Conservation (phyloP, 345 rosid genomes). For the Passiflora organensis region DNA sequence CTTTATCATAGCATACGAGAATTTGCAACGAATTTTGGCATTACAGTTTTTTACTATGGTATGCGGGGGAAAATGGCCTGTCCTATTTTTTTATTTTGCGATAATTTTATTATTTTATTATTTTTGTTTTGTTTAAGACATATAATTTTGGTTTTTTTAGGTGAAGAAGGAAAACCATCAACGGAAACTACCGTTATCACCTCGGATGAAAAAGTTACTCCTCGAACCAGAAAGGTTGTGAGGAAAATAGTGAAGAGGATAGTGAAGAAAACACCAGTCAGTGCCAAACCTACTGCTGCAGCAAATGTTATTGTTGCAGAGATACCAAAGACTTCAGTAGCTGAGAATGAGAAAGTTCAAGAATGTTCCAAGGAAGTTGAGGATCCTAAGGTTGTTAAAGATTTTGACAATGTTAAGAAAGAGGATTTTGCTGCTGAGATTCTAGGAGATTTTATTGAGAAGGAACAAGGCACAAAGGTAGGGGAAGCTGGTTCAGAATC, state of each 20-base stretch:
- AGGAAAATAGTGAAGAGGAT: conserved; percentile 21
- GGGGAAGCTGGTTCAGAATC: conserved; percentile 7
- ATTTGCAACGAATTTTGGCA: no score
- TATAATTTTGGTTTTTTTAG: background rate
- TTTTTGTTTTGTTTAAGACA: background rate
- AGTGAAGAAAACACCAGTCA: conserved; percentile 28
- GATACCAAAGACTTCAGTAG: conserved; percentile 15
- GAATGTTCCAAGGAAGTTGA: conserved; percentile 9
- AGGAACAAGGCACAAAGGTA: conserved; percentile 2
- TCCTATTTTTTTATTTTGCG: no score
- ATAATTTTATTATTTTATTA: background rate
- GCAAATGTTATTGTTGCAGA: conserved; percentile 16
- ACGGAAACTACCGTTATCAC: conserved; percentile 12
- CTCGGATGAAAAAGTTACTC: conserved; percentile 18
- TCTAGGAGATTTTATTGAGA: conserved; percentile 4
- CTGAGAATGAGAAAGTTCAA: conserved; percentile 14
- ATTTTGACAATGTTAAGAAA: background rate
- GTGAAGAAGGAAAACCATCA: conserved; percentile 21
- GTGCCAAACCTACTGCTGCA: conserved; percentile 19
- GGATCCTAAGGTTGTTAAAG: conserved; percentile 1
- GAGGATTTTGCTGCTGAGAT: conserved; percentile 5
- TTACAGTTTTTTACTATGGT: no score
- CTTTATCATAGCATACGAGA: no score
- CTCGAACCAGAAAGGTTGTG: conserved; percentile 21
- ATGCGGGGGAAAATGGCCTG: no score